These are phyloP conservation scores for Trichoderma polysporum DNA, from an alignment of 2,329 filamentous ascomycete species.

Conservation along the genomic window DNA sequence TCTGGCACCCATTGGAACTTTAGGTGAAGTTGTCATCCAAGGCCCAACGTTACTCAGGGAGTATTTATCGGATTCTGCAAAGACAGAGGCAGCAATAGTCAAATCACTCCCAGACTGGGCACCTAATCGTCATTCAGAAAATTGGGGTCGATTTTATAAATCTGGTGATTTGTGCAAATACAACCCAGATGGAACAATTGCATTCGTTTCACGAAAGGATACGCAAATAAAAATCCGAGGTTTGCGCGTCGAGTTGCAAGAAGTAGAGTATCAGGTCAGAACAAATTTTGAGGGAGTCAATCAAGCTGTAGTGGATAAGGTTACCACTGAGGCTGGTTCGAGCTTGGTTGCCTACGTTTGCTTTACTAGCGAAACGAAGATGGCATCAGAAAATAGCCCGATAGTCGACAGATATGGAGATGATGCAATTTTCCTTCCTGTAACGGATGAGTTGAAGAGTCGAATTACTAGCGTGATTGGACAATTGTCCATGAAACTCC, in stretches of 20 bases:
- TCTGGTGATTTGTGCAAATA: conserved; percentile 18
- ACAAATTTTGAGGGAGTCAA: background rate
- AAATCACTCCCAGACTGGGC: background rate
- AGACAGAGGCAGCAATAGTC: background rate
- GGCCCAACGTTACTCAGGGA: conserved; percentile 14
- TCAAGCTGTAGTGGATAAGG: conserved; percentile 13
- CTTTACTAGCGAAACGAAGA: background rate
- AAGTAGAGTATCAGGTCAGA: conserved; percentile 16
- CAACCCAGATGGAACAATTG: conserved; percentile 15
- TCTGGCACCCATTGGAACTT: background rate
- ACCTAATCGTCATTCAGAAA: background rate
- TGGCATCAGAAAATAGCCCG: background rate
- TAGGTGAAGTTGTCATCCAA: conserved; percentile 16
- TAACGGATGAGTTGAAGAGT: background rate
- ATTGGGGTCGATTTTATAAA: conserved; percentile 9
- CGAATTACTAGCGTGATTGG: background rate
- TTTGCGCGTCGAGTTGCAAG: conserved; percentile 12
- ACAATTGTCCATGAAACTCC: background rate
- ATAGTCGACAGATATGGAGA: background rate
- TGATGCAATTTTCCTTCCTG: background rate
- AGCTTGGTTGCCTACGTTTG: conserved; percentile 15
- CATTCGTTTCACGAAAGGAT: conserved; percentile 6
- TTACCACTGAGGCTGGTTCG: background rate
- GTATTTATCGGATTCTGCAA: conserved; percentile 12
- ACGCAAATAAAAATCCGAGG: conserved; percentile 19